Evolutionary conservation across 2,329 filamentous ascomycete species (phyloP).

Genomic region (Didymella glomerata): DNA sequence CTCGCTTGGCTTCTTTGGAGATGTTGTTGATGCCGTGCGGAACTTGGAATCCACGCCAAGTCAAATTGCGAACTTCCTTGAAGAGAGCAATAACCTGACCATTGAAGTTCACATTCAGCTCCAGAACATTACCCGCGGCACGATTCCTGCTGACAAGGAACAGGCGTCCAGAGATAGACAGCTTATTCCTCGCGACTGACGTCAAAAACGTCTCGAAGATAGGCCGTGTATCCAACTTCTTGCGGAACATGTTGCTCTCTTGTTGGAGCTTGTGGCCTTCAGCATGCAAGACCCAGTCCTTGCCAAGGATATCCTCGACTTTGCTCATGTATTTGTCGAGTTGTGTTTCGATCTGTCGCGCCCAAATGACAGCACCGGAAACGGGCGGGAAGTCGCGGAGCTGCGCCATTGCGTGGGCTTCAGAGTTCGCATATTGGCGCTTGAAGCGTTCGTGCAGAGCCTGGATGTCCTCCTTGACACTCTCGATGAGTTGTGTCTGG

Average conservation of each 20-base stretch:
- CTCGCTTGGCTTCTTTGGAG: conserved; percentile 97
- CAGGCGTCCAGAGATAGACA: conserved; percentile 89
- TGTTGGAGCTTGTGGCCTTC: conserved; percentile 93
- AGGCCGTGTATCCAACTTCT: conserved; percentile 91
- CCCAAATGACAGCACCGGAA: conserved; percentile 97
- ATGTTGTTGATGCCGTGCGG: conserved; percentile 95
- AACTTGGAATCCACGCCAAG: conserved; percentile 93
- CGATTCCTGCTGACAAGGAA: conserved; percentile 90
- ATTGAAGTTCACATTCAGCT: conserved; percentile 95
- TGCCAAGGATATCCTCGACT: conserved; percentile 95
- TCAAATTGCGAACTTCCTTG: conserved; percentile 95
- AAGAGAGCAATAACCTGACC: conserved; percentile 96
- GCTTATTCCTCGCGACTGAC: conserved; percentile 86
- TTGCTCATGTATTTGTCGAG: conserved; percentile 98
- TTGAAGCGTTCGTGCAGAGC: conserved; percentile 96
- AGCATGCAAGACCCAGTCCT: conserved; percentile 91
- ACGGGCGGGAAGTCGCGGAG: conserved; percentile 94
- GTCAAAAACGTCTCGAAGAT: conserved; percentile 97
- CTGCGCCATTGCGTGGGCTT: conserved; percentile 98
- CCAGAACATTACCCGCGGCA: conserved; percentile 86
- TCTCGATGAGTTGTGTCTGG: conserved; percentile 96
- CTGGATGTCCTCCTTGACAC: conserved; percentile 95
- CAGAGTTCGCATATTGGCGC: conserved; percentile 97
- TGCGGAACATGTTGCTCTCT: conserved; percentile 92
- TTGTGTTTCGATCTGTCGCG: conserved; percentile 94